Conservation (phyloP, 305 asterid genomes). For the Fraxinus albicans region DNA sequence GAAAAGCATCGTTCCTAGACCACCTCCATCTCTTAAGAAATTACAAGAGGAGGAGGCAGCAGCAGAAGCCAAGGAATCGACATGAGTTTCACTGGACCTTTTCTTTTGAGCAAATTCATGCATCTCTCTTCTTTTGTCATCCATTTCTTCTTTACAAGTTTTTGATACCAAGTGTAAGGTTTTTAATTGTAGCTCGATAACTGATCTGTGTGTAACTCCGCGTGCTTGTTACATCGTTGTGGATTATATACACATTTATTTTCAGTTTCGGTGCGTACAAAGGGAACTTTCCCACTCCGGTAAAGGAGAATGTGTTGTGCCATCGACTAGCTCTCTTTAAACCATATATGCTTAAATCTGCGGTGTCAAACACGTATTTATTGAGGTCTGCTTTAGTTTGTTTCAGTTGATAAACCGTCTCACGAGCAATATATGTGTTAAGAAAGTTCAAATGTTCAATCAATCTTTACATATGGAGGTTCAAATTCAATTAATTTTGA, state of each 20-base stretch:
- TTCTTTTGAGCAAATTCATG: background rate
- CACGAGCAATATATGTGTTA: background rate
- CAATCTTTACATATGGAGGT: background rate
- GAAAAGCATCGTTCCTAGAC: slow-evolving; percentile 89
- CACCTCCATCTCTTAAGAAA: slow-evolving; percentile 85
- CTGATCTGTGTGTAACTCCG: background rate
- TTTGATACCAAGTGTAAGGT: background rate
- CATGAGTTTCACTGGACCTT: slow-evolving; percentile 34
- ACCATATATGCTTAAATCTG: background rate
- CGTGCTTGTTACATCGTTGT: background rate
- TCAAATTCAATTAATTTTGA: background rate
- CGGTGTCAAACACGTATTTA: background rate
- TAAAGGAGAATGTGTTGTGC: background rate
- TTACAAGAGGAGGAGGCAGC: slow-evolving; percentile 88
- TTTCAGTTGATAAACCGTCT: background rate
- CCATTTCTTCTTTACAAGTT: background rate
- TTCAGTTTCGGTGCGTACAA: background rate
- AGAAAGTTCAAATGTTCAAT: background rate
- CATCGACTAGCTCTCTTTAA: background rate
- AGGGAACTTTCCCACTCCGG: background rate
- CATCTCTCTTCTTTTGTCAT: background rate
- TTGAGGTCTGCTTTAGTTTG: background rate
- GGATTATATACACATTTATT: background rate
- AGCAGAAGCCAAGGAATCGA: slow-evolving; percentile 71
- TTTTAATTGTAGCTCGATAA: background rate